Percentiles rank a stretch among this genome's conserved stretches.
Evolutionary conservation across 1,284 basidiomycete genomes (phyloP).

Genomic region (Phylloporus sp.): DNA sequence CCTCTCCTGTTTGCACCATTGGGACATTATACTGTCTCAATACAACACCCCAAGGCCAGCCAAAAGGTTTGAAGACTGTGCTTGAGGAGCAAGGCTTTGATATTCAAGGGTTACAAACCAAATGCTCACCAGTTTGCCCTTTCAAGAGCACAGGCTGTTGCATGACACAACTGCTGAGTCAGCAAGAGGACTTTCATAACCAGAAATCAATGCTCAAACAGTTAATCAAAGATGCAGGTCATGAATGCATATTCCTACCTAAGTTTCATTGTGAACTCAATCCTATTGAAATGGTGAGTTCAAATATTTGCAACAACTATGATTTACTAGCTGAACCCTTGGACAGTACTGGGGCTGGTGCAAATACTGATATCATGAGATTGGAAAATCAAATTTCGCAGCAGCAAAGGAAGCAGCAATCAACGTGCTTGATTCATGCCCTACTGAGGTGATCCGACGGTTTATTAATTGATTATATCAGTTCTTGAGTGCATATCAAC

Average conservation of each 20-base stretch:
- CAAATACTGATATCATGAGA: not conserved
- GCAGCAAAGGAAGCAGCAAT: not conserved
- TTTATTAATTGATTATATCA: not conserved
- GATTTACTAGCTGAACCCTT: not conserved
- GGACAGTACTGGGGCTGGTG: not conserved
- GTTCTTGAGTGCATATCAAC: not conserved
- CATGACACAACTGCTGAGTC: not conserved
- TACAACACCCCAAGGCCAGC: not conserved
- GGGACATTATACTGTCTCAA: too few relatives aligned
- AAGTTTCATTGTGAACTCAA: not conserved
- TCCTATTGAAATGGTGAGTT: not conserved
- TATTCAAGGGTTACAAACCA: not conserved
- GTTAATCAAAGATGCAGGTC: not conserved
- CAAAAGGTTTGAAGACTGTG: not conserved
- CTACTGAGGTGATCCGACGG: not conserved
- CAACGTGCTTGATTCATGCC: not conserved
- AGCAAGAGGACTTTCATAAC: not conserved
- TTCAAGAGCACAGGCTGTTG: not conserved
- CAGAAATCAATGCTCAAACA: not conserved
- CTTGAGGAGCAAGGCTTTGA: not conserved
- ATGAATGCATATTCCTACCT: not conserved
- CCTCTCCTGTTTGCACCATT: too few relatives aligned
- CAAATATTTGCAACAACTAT: not conserved
- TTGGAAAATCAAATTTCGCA: not conserved
- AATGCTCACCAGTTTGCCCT: not conserved